Evolutionary conservation across 139 green algal genomes (phyloP), one percentile per base, ranked within the genome.

Genomic region (Eudorina sp.): DNA sequence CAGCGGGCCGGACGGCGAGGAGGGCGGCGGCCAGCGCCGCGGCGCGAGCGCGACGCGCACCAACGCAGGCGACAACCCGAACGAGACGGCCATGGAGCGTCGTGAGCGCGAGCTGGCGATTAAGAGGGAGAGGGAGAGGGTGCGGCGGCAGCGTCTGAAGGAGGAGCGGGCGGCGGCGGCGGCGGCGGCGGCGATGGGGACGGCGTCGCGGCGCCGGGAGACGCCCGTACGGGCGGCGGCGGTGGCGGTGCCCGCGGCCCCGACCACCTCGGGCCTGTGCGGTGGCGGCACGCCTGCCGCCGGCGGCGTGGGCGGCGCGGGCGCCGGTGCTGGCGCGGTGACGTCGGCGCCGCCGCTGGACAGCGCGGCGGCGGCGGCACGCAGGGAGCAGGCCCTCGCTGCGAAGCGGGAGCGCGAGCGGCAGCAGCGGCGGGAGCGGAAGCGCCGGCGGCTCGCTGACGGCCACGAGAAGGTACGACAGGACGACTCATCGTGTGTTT

Each of bases 91-190:
- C 2, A 23, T 75, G 9, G 78, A 85, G 55, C 55, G 38, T 55
- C 79, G 79, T 14, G 79, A 75, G 41, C 79, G 79, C 5, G 79
- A 74, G 13, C 55, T 85, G 79, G 79, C 55, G 29, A 29, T 85
- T 0, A 85, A 85, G 40, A 55, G 79, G 2, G 79, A 85, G 38
- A 55, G 79, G 11, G 79, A 85, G 79, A 55, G 60, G n/a, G 41
- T 51, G 80, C 43, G 60, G 60, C 80, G 60, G 60, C 60, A 51
- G 60, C 80, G 60, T 2, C 60, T 86, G 19, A 77, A 86, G 80
- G 80, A 86, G 62, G 60, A 76, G 80, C 80, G 60, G n/a, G 25
- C n/a, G 13, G 78, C 53, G 40, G 53, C 53, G 51, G 51, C 76
- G 51, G 76, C 76, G 77, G 36, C 53, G 77, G 8, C 53, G 77